These are phyloP conservation scores for Colletotrichum liaoningense DNA, from an alignment of 2,329 filamentous ascomycete species.

Conservation along the genomic window DNA sequence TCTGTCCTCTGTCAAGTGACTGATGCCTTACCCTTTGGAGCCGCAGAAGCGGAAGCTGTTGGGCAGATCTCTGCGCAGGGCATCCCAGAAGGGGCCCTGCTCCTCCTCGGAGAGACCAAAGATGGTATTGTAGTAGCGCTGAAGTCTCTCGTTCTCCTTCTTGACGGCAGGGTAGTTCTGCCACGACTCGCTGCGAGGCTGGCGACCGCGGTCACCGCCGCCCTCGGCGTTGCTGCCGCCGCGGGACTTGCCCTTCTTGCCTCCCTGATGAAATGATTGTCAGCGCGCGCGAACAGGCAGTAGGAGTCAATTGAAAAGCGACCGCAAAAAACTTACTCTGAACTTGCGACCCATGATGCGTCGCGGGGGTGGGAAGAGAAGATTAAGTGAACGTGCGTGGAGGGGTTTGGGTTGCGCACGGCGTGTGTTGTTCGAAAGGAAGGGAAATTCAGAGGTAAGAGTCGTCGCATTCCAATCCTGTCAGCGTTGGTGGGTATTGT, in stretches of 20 bases:
- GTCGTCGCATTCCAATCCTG: background rate
- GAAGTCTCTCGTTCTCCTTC: slow-evolving; percentile 86
- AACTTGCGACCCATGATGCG: slow-evolving; percentile 34
- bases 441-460: background rate
- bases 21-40: slow-evolving; percentile 79
- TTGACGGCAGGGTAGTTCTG: slow-evolving; percentile 68
- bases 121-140: slow-evolving; percentile 86
- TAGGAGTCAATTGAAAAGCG: background rate
- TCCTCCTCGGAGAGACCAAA: slow-evolving; percentile 83
- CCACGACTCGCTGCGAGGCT: slow-evolving; percentile 36
- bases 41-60: slow-evolving; percentile 99
- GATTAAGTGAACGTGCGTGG: slow-evolving; percentile 14
- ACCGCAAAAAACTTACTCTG: slow-evolving; percentile 21
- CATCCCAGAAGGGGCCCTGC: slow-evolving; percentile 83
- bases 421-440: background rate
- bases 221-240: slow-evolving; percentile 16
- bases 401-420: slow-evolving; percentile 14
- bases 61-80: slow-evolving; percentile 85
- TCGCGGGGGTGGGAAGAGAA: background rate
- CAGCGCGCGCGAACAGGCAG: background rate
- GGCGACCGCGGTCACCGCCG: slow-evolving; percentile 29
- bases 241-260: slow-evolving; percentile 31
- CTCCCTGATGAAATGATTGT: background rate
- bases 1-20: background rate
- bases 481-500: background rate